Evolutionary conservation across 1,284 basidiomycete genomes (phyloP).

Genomic region (Athelia psychrophila): DNA sequence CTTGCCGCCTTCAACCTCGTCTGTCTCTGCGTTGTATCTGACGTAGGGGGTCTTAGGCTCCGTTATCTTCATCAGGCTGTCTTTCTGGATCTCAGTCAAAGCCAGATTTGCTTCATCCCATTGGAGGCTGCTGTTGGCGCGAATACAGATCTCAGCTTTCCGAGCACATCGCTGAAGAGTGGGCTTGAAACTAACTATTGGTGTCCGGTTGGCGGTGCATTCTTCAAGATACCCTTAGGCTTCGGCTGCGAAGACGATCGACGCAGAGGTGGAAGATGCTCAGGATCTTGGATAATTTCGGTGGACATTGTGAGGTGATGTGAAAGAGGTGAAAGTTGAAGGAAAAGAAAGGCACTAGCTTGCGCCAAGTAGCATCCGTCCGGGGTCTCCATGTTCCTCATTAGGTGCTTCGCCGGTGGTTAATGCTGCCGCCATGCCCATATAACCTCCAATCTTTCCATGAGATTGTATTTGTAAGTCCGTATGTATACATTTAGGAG

Average conservation of each 20-base stretch:
- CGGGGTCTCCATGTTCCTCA: neutral
- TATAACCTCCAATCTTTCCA: no score
- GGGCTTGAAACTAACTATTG: slow-evolving; percentile 34
- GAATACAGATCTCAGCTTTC: slow-evolving; percentile 5
- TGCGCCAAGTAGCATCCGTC: neutral
- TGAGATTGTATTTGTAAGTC: no score
- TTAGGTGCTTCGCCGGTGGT: neutral
- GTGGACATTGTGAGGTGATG: slow-evolving; percentile 30
- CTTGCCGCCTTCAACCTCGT: slow-evolving; percentile 77
- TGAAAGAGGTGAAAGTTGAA: slow-evolving; percentile 3
- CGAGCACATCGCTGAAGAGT: slow-evolving; percentile 3
- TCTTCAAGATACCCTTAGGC: slow-evolving; percentile 85
- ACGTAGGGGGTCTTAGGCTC: slow-evolving; percentile 97
- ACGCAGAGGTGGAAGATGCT: slow-evolving; percentile 37
- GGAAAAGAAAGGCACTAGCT: slow-evolving; percentile 1
- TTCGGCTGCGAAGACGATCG: slow-evolving; percentile 62
- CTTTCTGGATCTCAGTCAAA: slow-evolving; percentile 87
- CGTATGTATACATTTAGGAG: no score
- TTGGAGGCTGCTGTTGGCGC: slow-evolving; percentile 51
- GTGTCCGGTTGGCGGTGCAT: slow-evolving; percentile 46
- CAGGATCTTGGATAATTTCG: slow-evolving; percentile 37
- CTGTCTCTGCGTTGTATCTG: slow-evolving; percentile 83
- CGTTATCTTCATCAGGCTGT: slow-evolving; percentile 94
- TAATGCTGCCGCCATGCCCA: neutral
- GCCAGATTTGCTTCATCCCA: slow-evolving; percentile 95